These are phyloP conservation scores for Ciborinia camelliae DNA, from an alignment of 2,329 filamentous ascomycete genomes.

Conservation along the genomic window DNA sequence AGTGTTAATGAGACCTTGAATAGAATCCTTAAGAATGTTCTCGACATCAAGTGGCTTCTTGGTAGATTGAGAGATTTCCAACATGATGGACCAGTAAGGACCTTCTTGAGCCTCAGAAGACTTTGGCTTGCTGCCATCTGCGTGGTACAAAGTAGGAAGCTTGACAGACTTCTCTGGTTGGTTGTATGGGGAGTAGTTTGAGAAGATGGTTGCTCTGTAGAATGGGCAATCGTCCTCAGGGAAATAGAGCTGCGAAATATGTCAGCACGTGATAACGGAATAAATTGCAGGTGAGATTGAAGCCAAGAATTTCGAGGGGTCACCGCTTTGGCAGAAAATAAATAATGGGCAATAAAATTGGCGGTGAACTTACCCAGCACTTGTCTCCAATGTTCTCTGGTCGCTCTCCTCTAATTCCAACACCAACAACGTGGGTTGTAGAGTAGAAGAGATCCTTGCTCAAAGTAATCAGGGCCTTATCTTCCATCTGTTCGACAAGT, in stretches of 20 bases:
- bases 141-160: constrained; percentile 81
- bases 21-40: constrained; percentile 83
- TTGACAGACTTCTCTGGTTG: constrained; percentile 80
- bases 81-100: constrained; percentile 99
- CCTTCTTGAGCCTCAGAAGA: constrained; percentile 74
- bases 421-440: constrained; percentile 93
- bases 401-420: constrained; percentile 86
- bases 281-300: neutral
- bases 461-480: constrained; percentile 76
- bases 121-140: constrained; percentile 76
- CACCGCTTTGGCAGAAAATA: constrained; percentile 9
- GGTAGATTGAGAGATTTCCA: constrained; percentile 92
- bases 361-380: constrained; percentile 71
- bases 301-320: constrained; percentile 6
- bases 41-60: constrained; percentile 90
- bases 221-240: constrained; percentile 98
- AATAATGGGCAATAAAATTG: neutral
- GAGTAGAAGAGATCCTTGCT: constrained; percentile 96
- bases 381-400: constrained; percentile 98
- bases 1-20: constrained; percentile 96
- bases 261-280: constrained; percentile 29
- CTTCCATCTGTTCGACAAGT: constrained; percentile 81
- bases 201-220: constrained; percentile 99
- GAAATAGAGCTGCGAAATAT: constrained; percentile 75
- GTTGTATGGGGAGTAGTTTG: constrained; percentile 99